Evolutionary conservation across 1,284 basidiomycete genomes (phyloP), one percentile per base, ranked within the genome.

Genomic region (Xerocomus amazonicus): DNA sequence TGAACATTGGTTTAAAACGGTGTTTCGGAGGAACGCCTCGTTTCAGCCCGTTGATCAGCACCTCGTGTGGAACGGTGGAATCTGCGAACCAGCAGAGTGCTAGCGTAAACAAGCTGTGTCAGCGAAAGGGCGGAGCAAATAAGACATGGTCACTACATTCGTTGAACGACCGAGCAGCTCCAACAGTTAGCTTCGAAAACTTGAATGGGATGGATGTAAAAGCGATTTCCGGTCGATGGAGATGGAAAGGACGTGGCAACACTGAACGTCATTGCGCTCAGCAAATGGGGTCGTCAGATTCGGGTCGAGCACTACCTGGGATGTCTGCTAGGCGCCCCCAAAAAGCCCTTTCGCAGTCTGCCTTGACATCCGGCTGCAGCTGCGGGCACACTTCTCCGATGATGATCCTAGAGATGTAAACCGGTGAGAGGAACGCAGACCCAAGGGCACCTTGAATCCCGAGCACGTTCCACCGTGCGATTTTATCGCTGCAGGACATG

Each of bases 401-500:
- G 36, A 92, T 70, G 29, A 96, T 68, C 19, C 65, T 64, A 43
- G 71, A 67, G 12, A 94, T 67, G 60, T 89, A 90, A 3, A 94
- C 49, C 0, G 88, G 87, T 2, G 66, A 55, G 14, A 91, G 66
- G 23, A 88, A 64, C 1, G 61, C 64, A 0, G 82, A 77, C 2
- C 80, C 76, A 39, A 95, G 68, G 0, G 86, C 85, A 3, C 93
- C 93, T 63, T 94, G 92, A n/a, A 94, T 72, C 0, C 93, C 93
- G 2, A 92, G 69, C 0, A 86, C 79, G 53, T 74, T 80, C 90
- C 91, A 97, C 1, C 76, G 69, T 0, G 90, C 90, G 38, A 97
- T 85, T 69, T 97, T 97, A 69, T 97, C 93, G 56, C 87, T 91
- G 68, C 93, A 96, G 0, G 89, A 89, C 81, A 95, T 89, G 56